Evolutionary conservation across 2,329 filamentous ascomycete genomes (phyloP).

Genomic region (Microascus cirrosus): DNA sequence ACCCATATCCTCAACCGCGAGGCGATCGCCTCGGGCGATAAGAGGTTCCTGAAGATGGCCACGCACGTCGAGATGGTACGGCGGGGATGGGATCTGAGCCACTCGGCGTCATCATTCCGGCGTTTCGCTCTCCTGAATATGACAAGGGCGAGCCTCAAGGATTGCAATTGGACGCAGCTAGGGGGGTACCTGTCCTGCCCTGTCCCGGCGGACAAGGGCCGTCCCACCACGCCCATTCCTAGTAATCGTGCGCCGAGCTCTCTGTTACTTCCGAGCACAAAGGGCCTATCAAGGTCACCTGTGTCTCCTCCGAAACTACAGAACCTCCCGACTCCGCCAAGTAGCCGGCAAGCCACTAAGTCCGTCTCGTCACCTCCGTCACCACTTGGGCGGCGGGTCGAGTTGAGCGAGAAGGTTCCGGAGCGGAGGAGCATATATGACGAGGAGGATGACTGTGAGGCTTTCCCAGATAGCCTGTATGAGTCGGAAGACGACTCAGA

Average conservation of each 20-base stretch:
- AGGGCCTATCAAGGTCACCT: background rate
- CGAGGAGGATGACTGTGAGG: slow-evolving; percentile 31
- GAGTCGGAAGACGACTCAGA: slow-evolving; percentile 29
- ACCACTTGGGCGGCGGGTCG: background rate
- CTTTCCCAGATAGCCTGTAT: slow-evolving; percentile 37
- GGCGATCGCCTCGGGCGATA: slow-evolving; percentile 28
- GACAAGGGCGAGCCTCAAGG: slow-evolving; percentile 17
- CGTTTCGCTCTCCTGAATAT: slow-evolving; percentile 57
- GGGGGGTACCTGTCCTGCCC: background rate
- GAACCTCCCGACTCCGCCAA: background rate
- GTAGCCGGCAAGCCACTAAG: background rate
- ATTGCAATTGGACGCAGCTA: slow-evolving; percentile 1
- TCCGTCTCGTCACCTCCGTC: background rate
- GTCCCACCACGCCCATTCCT: background rate
- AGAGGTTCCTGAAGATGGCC: slow-evolving; percentile 36
- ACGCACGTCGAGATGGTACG: slow-evolving; percentile 24
- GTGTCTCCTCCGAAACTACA: background rate
- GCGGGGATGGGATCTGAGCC: slow-evolving; percentile 13
- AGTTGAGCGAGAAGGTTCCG: background rate
- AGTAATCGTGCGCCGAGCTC: background rate
- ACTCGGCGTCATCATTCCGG: slow-evolving; percentile 40
- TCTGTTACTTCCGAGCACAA: background rate
- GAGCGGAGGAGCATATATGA: slow-evolving; percentile 2
- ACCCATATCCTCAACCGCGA: slow-evolving; percentile 59
- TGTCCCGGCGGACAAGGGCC: background rate